Percentiles rank a stretch among this genome's conserved stretches.
Conservation (phyloP, 768 basidiomycete genomes). For the Rickenella mellea region DNA sequence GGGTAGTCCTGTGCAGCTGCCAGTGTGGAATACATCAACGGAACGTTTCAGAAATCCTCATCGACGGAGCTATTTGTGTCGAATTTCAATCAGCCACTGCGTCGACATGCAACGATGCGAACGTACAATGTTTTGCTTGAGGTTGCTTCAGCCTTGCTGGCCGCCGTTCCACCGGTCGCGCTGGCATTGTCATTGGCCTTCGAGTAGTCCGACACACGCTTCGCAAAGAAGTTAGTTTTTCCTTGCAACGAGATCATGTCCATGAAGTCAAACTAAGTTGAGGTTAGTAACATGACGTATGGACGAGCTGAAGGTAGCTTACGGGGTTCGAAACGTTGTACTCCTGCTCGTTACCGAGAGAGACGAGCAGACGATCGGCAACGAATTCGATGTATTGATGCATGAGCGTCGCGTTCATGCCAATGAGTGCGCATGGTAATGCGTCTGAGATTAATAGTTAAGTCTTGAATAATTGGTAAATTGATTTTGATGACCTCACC, state of each 20-base stretch:
- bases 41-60: conserved; percentile 33
- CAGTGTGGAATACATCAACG: no score
- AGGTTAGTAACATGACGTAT: conserved; percentile 12
- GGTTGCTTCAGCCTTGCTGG: conserved; percentile 14
- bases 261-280: conserved; percentile 24
- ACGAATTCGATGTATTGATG: conserved; percentile 32
- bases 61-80: conserved; percentile 23
- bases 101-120: background rate
- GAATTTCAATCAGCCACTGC: background rate
- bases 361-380: conserved; percentile 34
- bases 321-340: conserved; percentile 31
- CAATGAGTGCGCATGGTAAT: conserved; percentile 34
- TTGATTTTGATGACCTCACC: conserved; percentile 12
- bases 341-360: conserved; percentile 34
- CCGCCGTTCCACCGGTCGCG: no score
- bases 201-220: conserved; percentile 80
- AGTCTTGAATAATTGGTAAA: background rate
- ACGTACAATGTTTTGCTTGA: conserved; percentile 29
- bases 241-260: conserved; percentile 59
- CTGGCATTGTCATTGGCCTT: conserved; percentile 61
- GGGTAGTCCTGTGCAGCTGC: background rate
- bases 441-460: conserved; percentile 19
- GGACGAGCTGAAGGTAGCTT: background rate
- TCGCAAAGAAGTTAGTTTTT: conserved; percentile 96
- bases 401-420: conserved; percentile 39